Evolutionary conservation across 495 filamentous ascomycete genomes (phyloP).

Genomic region (Penicillium cataractarum): DNA sequence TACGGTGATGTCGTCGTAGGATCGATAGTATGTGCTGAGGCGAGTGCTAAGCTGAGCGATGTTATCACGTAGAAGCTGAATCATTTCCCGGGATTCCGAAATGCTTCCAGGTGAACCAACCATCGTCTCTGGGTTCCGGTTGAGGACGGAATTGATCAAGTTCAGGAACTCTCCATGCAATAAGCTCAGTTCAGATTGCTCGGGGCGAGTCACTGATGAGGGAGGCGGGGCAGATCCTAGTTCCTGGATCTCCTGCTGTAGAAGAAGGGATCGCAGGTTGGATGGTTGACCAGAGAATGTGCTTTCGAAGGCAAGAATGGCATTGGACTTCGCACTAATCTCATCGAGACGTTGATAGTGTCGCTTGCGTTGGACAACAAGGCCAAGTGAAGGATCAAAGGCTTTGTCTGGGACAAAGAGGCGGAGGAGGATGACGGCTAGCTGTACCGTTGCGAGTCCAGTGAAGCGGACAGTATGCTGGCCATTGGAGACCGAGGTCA

Average conservation of each 20-base stretch:
- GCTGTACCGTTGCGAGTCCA: slow-evolving; percentile 40
- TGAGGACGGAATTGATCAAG: slow-evolving; percentile 66
- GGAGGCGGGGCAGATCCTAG: slow-evolving; percentile 65
- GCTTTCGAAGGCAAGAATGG: slow-evolving; percentile 65
- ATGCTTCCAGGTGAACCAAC: slow-evolving; percentile 25
- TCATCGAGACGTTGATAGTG: slow-evolving; percentile 58
- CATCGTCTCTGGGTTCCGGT: slow-evolving; percentile 53
- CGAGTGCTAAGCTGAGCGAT: slow-evolving; percentile 67
- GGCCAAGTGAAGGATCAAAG: slow-evolving; percentile 81
- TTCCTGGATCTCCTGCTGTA: slow-evolving; percentile 59
- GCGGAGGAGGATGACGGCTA: slow-evolving; percentile 56
- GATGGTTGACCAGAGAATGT: slow-evolving; percentile 67
- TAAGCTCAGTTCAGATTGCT: slow-evolving; percentile 63
- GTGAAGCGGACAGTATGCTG: slow-evolving; percentile 27
- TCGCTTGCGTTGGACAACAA: slow-evolving; percentile 70
- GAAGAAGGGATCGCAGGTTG: slow-evolving; percentile 62
- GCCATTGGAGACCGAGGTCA: slow-evolving; percentile 21
- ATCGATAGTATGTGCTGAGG: slow-evolving; percentile 66
- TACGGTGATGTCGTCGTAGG: slow-evolving; percentile 81
- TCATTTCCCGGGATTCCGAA: slow-evolving; percentile 32
- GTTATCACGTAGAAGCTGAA: slow-evolving; percentile 69
- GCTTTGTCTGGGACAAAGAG: slow-evolving; percentile 85
- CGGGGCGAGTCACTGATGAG: slow-evolving; percentile 74
- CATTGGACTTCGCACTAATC: slow-evolving; percentile 59
- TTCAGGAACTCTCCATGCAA: slow-evolving; percentile 83